Conservation (phyloP, 208 protist genomes). For the Leishmania guyanensis region DNA sequence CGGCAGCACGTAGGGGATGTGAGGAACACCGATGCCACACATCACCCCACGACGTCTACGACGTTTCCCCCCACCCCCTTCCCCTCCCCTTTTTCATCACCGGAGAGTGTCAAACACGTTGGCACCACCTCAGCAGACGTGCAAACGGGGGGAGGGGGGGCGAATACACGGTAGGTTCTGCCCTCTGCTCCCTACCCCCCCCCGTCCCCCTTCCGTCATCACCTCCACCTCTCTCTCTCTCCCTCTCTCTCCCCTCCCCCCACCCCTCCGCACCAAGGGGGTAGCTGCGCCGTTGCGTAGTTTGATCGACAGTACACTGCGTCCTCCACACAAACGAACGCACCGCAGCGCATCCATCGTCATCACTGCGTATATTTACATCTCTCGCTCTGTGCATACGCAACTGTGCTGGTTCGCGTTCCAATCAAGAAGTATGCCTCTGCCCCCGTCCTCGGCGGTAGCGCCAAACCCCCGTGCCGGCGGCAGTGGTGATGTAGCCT, state of each 20-base stretch:
- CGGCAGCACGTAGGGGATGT: background rate
- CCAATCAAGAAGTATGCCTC: background rate
- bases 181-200: background rate
- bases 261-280: background rate
- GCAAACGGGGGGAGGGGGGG: background rate
- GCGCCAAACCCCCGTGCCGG: background rate
- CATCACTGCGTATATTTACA: background rate
- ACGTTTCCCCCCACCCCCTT: background rate
- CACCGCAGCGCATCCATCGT: background rate
- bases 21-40: background rate
- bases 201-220: background rate
- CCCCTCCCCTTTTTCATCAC: background rate
- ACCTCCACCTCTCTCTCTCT: background rate
- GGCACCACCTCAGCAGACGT: too few species aligned
- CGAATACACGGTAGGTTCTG: background rate
- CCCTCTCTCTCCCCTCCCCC: background rate
- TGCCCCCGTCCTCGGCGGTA: background rate
- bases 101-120: too few species aligned
- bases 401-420: background rate
- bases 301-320: too few species aligned
- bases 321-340: background rate
- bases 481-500: background rate
- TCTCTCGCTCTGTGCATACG: too few species aligned
- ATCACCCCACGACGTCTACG: too few species aligned
- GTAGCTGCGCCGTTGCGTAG: background rate